Evolutionary conservation across 176 grass and related monocot species (phyloP).

Genomic region (Hyparrhenia diplandra): DNA sequence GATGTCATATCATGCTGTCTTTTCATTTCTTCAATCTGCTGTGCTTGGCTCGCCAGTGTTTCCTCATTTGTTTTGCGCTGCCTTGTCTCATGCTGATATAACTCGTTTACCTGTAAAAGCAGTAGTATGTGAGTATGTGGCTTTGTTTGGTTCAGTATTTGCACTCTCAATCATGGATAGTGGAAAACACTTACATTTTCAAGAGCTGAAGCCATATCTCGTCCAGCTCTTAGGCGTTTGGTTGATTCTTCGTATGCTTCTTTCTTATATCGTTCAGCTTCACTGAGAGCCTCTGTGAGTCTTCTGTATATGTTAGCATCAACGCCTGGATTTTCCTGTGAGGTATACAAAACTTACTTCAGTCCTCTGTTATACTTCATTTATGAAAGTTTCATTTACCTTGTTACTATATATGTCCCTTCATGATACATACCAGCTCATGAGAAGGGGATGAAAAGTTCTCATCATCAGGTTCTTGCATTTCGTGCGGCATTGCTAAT

Average conservation of each 20-base stretch:
- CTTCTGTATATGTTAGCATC: slow-evolving; percentile 53
- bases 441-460: slow-evolving; percentile 19
- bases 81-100: slow-evolving; percentile 48
- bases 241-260: slow-evolving; percentile 59
- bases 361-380: neutral
- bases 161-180: neutral
- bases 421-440: slow-evolving; percentile 29
- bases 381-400: neutral
- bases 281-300: slow-evolving; percentile 54
- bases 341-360: neutral
- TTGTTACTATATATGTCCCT: neutral
- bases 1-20: slow-evolving; percentile 11
- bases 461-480: slow-evolving; percentile 17
- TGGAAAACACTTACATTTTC: slow-evolving; percentile 33
- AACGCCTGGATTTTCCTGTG: slow-evolving; percentile 35
- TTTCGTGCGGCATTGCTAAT: slow-evolving; percentile 5
- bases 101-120: slow-evolving; percentile 40
- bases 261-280: slow-evolving; percentile 51
- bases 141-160: neutral
- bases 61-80: slow-evolving; percentile 37
- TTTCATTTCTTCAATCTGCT: slow-evolving; percentile 37
- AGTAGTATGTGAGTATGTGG: neutral
- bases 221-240: slow-evolving; percentile 54
- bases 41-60: slow-evolving; percentile 26
- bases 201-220: slow-evolving; percentile 37